These are phyloP conservation scores for Podaxis rugospora DNA, from an alignment of 768 basidiomycete genomes.

Conservation along the genomic window DNA sequence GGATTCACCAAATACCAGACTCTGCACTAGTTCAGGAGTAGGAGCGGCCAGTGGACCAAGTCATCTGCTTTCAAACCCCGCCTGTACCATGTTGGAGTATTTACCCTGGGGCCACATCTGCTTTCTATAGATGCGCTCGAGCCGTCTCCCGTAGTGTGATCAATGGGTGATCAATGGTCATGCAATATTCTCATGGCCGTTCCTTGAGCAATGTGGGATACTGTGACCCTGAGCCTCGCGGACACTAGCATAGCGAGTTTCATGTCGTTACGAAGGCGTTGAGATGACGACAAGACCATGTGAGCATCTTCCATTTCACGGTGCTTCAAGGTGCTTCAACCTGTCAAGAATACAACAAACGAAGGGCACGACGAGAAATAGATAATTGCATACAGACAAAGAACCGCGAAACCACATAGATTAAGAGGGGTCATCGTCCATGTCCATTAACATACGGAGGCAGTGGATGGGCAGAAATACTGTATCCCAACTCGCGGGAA, in stretches of 20 bases:
- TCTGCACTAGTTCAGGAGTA: not conserved
- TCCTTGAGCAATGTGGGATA: not conserved
- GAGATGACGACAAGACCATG: not conserved
- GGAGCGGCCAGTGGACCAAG: not conserved
- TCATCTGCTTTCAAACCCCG: not conserved
- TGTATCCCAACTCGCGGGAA: slow-evolving; percentile 3
- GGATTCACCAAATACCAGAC: not conserved
- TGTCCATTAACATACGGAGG: slow-evolving; percentile 10
- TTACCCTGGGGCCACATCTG: not conserved
- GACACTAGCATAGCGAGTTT: not conserved
- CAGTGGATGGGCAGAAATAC: not conserved
- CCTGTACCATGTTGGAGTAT: not conserved
- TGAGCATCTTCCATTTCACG: not conserved
- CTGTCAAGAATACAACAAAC: slow-evolving; percentile 11
- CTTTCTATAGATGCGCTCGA: not conserved
- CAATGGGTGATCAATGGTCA: not conserved
- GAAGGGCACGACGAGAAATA: slow-evolving; percentile 11
- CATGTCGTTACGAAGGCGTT: not conserved
- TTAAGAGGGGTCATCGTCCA: slow-evolving; percentile 1
- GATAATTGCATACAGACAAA: not conserved
- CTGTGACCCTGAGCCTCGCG: not conserved
- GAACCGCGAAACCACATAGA: not conserved
- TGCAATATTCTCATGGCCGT: not conserved
- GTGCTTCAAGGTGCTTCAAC: not conserved
- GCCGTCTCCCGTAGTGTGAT: not conserved